Base-by-base conservation (phyloP, 257 asterid genomes). In the Vinca minor region DNA sequence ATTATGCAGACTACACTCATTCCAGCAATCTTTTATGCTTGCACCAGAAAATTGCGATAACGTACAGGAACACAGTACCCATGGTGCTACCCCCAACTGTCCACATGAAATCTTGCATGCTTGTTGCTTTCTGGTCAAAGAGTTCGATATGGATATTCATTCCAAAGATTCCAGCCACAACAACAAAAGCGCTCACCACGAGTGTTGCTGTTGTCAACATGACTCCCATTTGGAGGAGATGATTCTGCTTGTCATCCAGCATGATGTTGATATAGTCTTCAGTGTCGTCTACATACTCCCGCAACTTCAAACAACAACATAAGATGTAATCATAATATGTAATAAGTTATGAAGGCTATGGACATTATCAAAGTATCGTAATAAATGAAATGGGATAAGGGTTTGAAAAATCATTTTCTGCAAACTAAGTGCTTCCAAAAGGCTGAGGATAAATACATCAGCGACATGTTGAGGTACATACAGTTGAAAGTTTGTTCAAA, bases 241-340 rank as follows among this genome's bases (percentile, higher is more conserved):
- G 95, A 66, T 89, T 89, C 67, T 84, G 96, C 52, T 87, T 89
- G 74, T 89, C 96, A 47, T 89, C 97, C 78, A 87, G 72, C 96
- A 87, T 85, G 42, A 90, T 85, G 83, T 90, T 90, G 66, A 90
- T 84, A 72, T 85, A 87, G 54, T 90, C 95, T 66, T 90, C 97
- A 0, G 97, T 90, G 79, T 90, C 96, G 32, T 90, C 97, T 32
- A 90, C 92, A 34, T 90, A 87, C 71, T 90, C 97, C 79, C 89
- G 78, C 79, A 89, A 76, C 95, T 88, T 65, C 72, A 18, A 68
- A 71, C 36, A 61, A 15, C 47, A 71, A 11, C 23, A 53, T 53
- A 25, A 4, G 14, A 47, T 47, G 59, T 13, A 8, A 25, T 53
- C 5, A 28, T 1, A 55, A 55, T 55, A 55, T 29, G 31, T 26